Percentiles rank a stretch among this genome's conserved stretches.
Conservation (phyloP, 176 grass and related monocot genomes). For the Hsuehochloa calcarea region DNA sequence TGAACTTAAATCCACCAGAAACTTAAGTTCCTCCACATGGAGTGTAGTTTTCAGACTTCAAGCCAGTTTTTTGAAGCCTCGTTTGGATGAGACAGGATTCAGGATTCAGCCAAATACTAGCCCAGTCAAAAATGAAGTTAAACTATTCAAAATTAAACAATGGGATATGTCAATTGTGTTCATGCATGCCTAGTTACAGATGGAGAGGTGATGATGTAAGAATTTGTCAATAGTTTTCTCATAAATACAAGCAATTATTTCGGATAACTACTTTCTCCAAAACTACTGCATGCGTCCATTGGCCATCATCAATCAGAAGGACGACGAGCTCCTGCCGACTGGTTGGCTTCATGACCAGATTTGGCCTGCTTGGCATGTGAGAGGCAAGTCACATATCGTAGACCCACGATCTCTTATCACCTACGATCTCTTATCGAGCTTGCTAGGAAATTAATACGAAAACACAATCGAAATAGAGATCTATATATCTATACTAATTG, state of each 20-base stretch:
- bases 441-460: too few species aligned
- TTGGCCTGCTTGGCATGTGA: constrained; percentile 6
- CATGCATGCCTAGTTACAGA: not conserved
- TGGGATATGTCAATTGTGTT: not conserved
- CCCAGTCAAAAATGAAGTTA: not conserved
- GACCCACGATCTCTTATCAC: too few species aligned
- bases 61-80: not conserved
- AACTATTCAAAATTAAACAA: not conserved
- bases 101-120: not conserved
- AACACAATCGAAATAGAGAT: too few species aligned
- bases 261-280: not conserved
- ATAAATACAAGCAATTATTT: not conserved
- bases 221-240: not conserved
- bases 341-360: not conserved
- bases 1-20: too few species aligned
- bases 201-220: not conserved
- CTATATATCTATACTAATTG: too few species aligned
- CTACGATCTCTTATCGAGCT: too few species aligned
- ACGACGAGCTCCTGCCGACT: not conserved
- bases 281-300: not conserved
- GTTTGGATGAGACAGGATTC: not conserved
- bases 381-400: not conserved
- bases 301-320: not conserved
- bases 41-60: not conserved
- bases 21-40: too few species aligned